phyloP scores from a whole-genome alignment of 331 rosid species.

The Quercus lobata region DNA sequence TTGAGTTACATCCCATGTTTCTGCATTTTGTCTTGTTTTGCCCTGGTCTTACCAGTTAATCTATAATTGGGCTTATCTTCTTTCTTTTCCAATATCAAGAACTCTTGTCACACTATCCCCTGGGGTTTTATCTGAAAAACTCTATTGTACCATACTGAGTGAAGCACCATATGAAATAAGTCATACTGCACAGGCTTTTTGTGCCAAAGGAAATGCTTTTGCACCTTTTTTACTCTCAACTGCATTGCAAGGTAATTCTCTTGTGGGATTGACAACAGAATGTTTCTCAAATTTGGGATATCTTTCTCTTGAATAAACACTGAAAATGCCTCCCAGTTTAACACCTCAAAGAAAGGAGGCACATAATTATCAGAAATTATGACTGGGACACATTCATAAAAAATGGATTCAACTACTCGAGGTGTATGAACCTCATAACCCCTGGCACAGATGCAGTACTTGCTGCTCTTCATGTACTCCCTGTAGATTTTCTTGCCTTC shows the following conservation, averaged over 20 bases:
- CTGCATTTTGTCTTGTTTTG: neutral
- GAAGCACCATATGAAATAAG: slow-evolving; percentile 72
- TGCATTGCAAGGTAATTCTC: slow-evolving; percentile 54
- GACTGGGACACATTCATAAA: slow-evolving; percentile 55
- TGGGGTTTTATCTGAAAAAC: slow-evolving; percentile 45
- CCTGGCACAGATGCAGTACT: slow-evolving; percentile 81
- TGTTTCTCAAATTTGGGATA: slow-evolving; percentile 50
- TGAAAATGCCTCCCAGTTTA: slow-evolving; percentile 47
- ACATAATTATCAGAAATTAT: slow-evolving; percentile 56
- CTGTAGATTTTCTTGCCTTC: slow-evolving; percentile 66
- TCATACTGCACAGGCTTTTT: slow-evolving; percentile 56
- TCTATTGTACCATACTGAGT: slow-evolving; percentile 70
- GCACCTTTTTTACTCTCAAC: slow-evolving; percentile 49
- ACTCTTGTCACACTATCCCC: neutral
- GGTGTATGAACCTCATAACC: slow-evolving; percentile 88
- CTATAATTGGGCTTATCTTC: neutral
- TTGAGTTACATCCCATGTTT: neutral
- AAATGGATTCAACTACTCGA: slow-evolving; percentile 67
- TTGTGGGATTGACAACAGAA: slow-evolving; percentile 67
- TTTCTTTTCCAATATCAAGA: neutral
- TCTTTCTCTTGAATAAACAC: slow-evolving; percentile 58
- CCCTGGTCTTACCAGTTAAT: neutral
- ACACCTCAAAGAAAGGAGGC: slow-evolving; percentile 58
- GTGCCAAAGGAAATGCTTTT: slow-evolving; percentile 67
- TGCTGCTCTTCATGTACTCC: slow-evolving; percentile 82